Percentiles rank a stretch among this genome's conserved stretches.
phyloP scores from a whole-genome alignment of 371 early-diverging fungal genomes.

The Apophysomyces ossiformis region DNA sequence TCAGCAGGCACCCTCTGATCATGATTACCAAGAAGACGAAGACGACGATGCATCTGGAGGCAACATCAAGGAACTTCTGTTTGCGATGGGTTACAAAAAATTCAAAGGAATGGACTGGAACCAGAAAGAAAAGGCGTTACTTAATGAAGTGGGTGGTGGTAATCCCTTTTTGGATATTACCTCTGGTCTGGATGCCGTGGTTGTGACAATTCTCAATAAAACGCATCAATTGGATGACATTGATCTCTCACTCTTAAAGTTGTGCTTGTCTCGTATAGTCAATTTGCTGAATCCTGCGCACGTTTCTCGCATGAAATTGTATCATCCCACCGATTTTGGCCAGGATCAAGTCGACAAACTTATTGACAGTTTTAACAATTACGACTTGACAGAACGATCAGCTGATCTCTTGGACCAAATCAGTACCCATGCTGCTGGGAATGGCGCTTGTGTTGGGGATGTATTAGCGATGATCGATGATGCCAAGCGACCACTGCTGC shows the following conservation, averaged over 20 bases:
- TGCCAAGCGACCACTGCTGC: constrained; percentile 9
- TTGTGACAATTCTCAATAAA: not conserved
- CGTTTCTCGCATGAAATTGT: constrained; percentile 1
- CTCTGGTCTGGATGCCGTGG: not conserved
- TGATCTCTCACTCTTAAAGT: constrained; percentile 2
- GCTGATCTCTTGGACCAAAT: not conserved
- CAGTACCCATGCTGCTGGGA: not conserved
- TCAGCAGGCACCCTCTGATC: not conserved
- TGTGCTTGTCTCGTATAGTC: constrained; percentile 5
- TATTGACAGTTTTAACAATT: constrained; percentile 3
- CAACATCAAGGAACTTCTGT: constrained; percentile 3
- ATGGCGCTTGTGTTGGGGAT: constrained; percentile 8
- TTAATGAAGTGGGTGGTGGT: not conserved
- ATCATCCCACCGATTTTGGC: constrained; percentile 2
- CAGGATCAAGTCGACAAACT: constrained; percentile 6
- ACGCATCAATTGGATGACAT: constrained; percentile 6
- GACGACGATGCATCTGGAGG: not conserved
- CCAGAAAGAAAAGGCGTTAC: constrained; percentile 10
- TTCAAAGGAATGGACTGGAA: not conserved
- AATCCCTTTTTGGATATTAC: not conserved
- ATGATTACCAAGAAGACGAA: not conserved
- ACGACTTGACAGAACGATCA: constrained; percentile 3
- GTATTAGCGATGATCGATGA: constrained; percentile 6
- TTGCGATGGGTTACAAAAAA: constrained; percentile 7
- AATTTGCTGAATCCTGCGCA: not conserved